A percentile compares a stretch with the other conserved stretches of the same genome.
Conservation (phyloP, 2,329 filamentous ascomycete species). For the Juglanconis sp. region DNA sequence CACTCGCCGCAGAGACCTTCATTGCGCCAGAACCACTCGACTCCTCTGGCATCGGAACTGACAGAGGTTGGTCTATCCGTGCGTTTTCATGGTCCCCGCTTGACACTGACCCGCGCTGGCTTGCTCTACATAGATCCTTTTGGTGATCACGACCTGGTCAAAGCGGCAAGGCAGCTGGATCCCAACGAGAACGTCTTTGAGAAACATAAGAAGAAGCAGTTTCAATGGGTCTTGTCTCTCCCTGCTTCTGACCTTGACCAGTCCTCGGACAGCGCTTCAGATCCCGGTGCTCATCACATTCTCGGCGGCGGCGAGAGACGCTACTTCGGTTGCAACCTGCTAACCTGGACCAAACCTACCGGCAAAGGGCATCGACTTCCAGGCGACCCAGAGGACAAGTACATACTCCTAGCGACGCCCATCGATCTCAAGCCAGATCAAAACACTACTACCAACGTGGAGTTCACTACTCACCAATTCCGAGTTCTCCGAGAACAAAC, state of each 20-base stretch:
- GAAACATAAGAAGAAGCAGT: constrained; percentile 46
- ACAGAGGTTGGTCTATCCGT: constrained; percentile 1
- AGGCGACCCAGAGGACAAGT: constrained; percentile 34
- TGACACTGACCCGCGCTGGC: not conserved
- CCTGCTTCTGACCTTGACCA: constrained; percentile 24
- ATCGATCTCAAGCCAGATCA: constrained; percentile 25
- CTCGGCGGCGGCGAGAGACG: constrained; percentile 8
- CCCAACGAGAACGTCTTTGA: constrained; percentile 32
- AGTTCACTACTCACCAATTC: constrained; percentile 10
- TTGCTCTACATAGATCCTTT: constrained; percentile 3
- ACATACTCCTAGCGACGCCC: constrained; percentile 46
- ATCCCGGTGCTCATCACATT: not conserved
- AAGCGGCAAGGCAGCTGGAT: constrained; percentile 13
- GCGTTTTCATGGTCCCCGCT: not conserved
- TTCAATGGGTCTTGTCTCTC: constrained; percentile 47
- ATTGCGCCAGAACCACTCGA: constrained; percentile 8
- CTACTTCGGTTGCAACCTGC: constrained; percentile 38
- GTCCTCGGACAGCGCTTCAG: not conserved
- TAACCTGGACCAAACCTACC: constrained; percentile 34
- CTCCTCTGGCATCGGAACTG: not conserved
- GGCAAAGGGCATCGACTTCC: constrained; percentile 22
- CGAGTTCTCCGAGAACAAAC: constrained; percentile 6
- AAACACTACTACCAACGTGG: not conserved
- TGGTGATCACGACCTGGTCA: constrained; percentile 15
- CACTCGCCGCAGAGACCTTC: constrained; percentile 14